Percentiles rank a stretch among this genome's conserved stretches.
Conservation (phyloP, 257 asterid genomes). For the Fraxinus pennsylvanica region DNA sequence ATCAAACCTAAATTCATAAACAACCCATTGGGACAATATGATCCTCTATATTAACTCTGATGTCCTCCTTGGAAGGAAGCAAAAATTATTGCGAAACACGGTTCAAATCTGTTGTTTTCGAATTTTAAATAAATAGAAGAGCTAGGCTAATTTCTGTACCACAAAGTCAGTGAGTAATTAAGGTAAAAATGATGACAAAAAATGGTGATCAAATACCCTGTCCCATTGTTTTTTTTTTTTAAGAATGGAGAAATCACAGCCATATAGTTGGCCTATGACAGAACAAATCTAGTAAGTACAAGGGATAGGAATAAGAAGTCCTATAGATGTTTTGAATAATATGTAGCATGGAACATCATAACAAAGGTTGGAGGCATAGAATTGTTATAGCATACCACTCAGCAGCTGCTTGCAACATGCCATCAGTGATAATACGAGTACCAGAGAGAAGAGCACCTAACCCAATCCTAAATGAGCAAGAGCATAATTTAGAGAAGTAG, state of each 20-base stretch:
- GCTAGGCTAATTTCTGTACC: not conserved
- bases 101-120: not conserved
- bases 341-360: not conserved
- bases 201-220: not conserved
- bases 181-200: not conserved
- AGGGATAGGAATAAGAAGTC: not conserved
- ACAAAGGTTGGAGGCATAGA: not conserved
- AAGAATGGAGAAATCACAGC: not conserved
- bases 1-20: not conserved
- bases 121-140: not conserved
- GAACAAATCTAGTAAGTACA: not conserved
- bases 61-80: not conserved
- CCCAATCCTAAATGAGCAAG: slow-evolving; percentile 65
- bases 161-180: not conserved
- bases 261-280: not conserved
- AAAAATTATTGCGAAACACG: too few relatives aligned
- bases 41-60: not conserved
- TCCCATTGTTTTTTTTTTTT: not conserved
- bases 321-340: not conserved
- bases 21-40: not conserved
- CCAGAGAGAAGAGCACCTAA: slow-evolving; percentile 95
- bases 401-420: slow-evolving; percentile 92
- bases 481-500: slow-evolving; percentile 18
- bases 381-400: slow-evolving; percentile 61
- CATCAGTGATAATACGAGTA: slow-evolving; percentile 85